These are phyloP conservation scores for Gilbertella persicaria DNA, from an alignment of 371 early-diverging fungal genomes.

Conservation along the genomic window DNA sequence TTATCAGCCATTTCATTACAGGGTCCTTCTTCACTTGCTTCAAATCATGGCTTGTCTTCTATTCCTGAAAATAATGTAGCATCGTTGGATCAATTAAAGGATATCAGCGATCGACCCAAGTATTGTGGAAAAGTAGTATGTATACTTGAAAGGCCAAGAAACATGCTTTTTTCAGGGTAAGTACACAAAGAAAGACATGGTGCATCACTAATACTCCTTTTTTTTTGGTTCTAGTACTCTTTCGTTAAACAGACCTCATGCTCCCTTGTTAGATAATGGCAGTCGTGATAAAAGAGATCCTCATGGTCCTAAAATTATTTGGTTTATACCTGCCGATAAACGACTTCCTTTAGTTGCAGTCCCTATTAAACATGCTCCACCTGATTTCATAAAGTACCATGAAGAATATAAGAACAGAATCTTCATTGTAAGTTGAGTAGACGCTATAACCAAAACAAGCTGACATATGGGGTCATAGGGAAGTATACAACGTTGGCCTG, in stretches of 20 bases:
- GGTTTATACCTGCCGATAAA: slow-evolving; percentile 69
- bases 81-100: background rate
- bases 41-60: slow-evolving; percentile 15
- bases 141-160: slow-evolving; percentile 34
- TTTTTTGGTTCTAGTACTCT: slow-evolving; percentile 23
- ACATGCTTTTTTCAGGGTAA: slow-evolving; percentile 41
- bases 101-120: slow-evolving; percentile 11
- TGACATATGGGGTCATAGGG: no score
- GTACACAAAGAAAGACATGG: background rate
- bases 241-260: slow-evolving; percentile 32
- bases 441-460: no score
- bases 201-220: background rate
- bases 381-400: slow-evolving; percentile 33
- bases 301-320: slow-evolving; percentile 39
- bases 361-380: slow-evolving; percentile 40
- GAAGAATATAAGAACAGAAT: slow-evolving; percentile 41
- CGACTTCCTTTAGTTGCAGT: slow-evolving; percentile 66
- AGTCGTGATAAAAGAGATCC: slow-evolving; percentile 26
- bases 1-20: slow-evolving; percentile 9
- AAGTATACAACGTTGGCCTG: slow-evolving; percentile 42
- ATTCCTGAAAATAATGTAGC: slow-evolving; percentile 25
- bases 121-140: slow-evolving; percentile 41
- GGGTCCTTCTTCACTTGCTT: background rate
- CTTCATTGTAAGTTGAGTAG: slow-evolving; percentile 37
- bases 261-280: slow-evolving; percentile 14